Conservation (phyloP, 1,284 basidiomycete genomes). For the Trichosporon sp. region DNA sequence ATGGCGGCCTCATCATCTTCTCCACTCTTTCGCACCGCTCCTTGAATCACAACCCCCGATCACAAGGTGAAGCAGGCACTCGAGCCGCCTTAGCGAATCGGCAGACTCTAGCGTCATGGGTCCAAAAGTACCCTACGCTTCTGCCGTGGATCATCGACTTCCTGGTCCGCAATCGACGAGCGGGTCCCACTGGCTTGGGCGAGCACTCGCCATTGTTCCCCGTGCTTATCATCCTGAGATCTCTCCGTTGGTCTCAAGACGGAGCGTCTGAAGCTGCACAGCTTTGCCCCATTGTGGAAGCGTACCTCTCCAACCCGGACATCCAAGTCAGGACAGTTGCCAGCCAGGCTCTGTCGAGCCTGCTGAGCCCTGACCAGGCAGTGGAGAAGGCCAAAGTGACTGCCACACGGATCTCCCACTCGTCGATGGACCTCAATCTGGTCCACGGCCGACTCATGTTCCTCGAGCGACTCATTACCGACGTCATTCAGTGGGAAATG, state of each 20-base stretch:
- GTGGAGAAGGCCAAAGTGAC: constrained; percentile 21
- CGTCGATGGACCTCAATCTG: constrained; percentile 24
- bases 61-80: constrained; percentile 32
- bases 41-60: constrained; percentile 25
- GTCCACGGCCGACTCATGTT: constrained; percentile 37
- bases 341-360: constrained; percentile 42
- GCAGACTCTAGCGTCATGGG: constrained; percentile 36
- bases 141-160: constrained; percentile 33
- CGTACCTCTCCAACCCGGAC: constrained; percentile 31
- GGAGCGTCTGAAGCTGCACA: constrained; percentile 24
- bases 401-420: constrained; percentile 10
- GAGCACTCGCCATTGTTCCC: constrained; percentile 45
- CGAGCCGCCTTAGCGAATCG: constrained; percentile 32
- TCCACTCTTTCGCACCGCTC: constrained; percentile 43
- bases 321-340: constrained; percentile 44
- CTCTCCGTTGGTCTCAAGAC: constrained; percentile 32
- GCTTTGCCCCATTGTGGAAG: constrained; percentile 24
- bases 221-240: constrained; percentile 43
- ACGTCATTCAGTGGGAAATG: constrained; percentile 29
- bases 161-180: constrained; percentile 12
- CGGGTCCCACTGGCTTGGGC: constrained; percentile 3
- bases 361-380: constrained; percentile 27
- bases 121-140: constrained; percentile 34
- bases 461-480: constrained; percentile 28
- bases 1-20: constrained; percentile 47